These are phyloP conservation scores for Suillus spraguei DNA, from an alignment of 768 basidiomycete genomes.

Conservation along the genomic window DNA sequence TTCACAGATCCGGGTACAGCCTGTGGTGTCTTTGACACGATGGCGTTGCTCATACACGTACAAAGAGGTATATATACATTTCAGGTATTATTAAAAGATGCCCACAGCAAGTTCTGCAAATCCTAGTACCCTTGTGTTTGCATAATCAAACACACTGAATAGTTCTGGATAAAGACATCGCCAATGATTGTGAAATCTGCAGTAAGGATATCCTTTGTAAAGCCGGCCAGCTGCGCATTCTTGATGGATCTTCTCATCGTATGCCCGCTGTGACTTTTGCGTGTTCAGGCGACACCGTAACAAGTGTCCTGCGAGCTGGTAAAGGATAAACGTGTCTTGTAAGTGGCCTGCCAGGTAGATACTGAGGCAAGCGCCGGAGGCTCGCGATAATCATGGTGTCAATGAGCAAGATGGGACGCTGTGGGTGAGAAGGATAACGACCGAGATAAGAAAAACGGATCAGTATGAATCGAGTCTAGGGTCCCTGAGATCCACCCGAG, in stretches of 20 bases:
- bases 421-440: neutral
- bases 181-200: too few species aligned
- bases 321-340: constrained; percentile 19
- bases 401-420: neutral
- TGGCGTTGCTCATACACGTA: too few species aligned
- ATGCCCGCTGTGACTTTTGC: constrained; percentile 52
- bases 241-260: constrained; percentile 73
- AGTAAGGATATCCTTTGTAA: too few species aligned
- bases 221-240: too few species aligned
- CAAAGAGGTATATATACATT: too few species aligned
- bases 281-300: constrained; percentile 22
- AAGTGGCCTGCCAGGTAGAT: constrained; percentile 15
- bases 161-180: too few species aligned
- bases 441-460: neutral
- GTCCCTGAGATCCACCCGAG: constrained; percentile 2
- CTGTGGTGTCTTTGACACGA: too few species aligned
- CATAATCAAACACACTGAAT: too few species aligned
- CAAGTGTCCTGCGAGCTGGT: constrained; percentile 24
- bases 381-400: constrained; percentile 4
- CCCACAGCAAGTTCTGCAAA: too few species aligned
- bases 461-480: neutral
- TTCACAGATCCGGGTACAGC: too few species aligned
- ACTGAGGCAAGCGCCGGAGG: constrained; percentile 13
- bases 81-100: too few species aligned
- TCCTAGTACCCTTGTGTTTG: too few species aligned